phyloP scores from a whole-genome alignment of 2,329 filamentous ascomycete genomes.

The Neonectria coccinea region DNA sequence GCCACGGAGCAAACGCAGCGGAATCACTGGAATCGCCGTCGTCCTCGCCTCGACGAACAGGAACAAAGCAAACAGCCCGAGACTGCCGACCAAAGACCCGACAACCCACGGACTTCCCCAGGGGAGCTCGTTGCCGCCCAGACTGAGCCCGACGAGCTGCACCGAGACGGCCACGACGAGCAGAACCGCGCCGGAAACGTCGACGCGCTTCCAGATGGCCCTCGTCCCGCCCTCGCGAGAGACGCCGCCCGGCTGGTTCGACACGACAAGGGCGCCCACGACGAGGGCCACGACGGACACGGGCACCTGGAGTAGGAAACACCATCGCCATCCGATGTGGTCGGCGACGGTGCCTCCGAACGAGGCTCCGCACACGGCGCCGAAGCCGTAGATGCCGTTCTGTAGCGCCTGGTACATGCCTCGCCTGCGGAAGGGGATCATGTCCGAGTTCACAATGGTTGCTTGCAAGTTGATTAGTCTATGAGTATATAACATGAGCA shows the following conservation, averaged over 20 bases:
- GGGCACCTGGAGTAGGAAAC: slow-evolving; percentile 72
- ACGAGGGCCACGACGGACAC: slow-evolving; percentile 66
- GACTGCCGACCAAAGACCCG: slow-evolving; percentile 56
- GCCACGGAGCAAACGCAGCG: slow-evolving; percentile 67
- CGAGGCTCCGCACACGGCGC: slow-evolving; percentile 71
- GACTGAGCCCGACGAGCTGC: slow-evolving; percentile 66
- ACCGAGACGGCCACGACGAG: slow-evolving; percentile 69
- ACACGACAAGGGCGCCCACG: slow-evolving; percentile 65
- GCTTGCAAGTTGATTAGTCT: slow-evolving; percentile 48
- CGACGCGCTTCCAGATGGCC: slow-evolving; percentile 65
- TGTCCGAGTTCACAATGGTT: slow-evolving; percentile 70
- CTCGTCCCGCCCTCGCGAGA: slow-evolving; percentile 46
- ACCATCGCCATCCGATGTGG: slow-evolving; percentile 75
- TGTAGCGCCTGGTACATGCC: slow-evolving; percentile 72
- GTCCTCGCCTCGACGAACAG: slow-evolving; percentile 62
- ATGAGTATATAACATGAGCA: background rate
- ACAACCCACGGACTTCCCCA: slow-evolving; percentile 65
- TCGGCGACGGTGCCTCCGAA: slow-evolving; percentile 75
- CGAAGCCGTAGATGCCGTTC: slow-evolving; percentile 71
- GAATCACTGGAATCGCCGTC: slow-evolving; percentile 65
- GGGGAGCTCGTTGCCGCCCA: slow-evolving; percentile 66
- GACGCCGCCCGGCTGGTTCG: slow-evolving; percentile 55
- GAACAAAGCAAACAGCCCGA: slow-evolving; percentile 58
- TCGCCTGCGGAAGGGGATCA: slow-evolving; percentile 67
- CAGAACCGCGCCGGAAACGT: slow-evolving; percentile 67